Evolutionary conservation across 176 grass and related monocot species (phyloP).

Genomic region (Guadua angustifolia): DNA sequence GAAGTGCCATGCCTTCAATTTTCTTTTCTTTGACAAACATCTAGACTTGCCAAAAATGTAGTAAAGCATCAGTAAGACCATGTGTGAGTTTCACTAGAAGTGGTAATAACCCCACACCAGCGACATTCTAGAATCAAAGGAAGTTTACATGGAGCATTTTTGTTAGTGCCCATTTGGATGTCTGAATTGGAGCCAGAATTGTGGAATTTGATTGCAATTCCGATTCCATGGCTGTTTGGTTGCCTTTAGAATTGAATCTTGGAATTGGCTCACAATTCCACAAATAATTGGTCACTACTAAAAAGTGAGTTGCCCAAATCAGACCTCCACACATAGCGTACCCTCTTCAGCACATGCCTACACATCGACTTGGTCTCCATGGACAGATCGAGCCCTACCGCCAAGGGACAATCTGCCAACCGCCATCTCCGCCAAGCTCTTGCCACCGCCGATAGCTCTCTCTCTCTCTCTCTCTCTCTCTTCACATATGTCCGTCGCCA

Average conservation of each 20-base stretch:
- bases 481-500: too few relatives aligned
- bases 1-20: conserved; percentile 17
- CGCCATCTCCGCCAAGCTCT: too few relatives aligned
- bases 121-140: neutral
- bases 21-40: conserved; percentile 28
- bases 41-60: neutral
- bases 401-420: too few relatives aligned
- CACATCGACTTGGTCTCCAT: too few relatives aligned
- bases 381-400: too few relatives aligned
- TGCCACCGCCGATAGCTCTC: too few relatives aligned
- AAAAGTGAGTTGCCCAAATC: neutral
- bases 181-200: neutral
- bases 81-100: neutral
- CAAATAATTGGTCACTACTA: neutral
- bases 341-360: too few relatives aligned
- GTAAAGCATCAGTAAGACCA: conserved; percentile 19
- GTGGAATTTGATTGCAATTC: neutral
- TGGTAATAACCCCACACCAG: neutral
- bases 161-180: neutral
- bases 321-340: neutral
- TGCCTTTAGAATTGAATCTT: neutral
- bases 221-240: neutral
- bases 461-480: too few relatives aligned
- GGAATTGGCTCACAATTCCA: neutral
- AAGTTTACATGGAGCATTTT: neutral